Conservation (phyloP, 805 yeast species). For the Pichia ethanolica region DNA sequence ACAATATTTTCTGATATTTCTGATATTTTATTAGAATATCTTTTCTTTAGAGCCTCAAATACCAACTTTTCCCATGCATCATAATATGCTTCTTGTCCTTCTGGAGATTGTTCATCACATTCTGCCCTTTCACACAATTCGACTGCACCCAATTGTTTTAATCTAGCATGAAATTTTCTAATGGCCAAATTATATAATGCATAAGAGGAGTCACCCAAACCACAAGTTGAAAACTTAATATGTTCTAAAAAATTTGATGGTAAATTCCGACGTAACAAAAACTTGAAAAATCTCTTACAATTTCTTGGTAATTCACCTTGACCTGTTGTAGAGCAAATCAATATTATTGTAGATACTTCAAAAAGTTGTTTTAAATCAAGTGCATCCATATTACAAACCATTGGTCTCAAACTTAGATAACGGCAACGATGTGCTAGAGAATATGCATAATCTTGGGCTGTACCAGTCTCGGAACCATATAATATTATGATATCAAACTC, state of each 20-base stretch:
- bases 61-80: conserved; percentile 62
- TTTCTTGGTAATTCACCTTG: conserved; percentile 90
- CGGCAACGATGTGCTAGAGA: conserved; percentile 49
- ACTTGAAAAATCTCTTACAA: conserved; percentile 65
- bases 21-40: conserved; percentile 8
- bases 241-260: conserved; percentile 53
- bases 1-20: conserved; percentile 4
- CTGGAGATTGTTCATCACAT: conserved; percentile 78
- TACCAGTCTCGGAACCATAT: conserved; percentile 92
- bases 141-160: conserved; percentile 73
- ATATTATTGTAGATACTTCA: conserved; percentile 31
- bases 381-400: conserved; percentile 49
- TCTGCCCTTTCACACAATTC: conserved; percentile 74
- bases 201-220: conserved; percentile 90
- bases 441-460: conserved; percentile 77
- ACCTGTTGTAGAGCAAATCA: conserved; percentile 77
- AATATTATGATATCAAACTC: conserved; percentile 34
- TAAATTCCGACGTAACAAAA: conserved; percentile 59
- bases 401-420: conserved; percentile 43
- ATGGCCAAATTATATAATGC: conserved; percentile 86
- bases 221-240: conserved; percentile 64
- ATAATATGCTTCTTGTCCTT: conserved; percentile 70
- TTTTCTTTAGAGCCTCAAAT: conserved; percentile 17
- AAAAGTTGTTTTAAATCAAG: conserved; percentile 48
- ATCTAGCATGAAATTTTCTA: conserved; percentile 69